These are phyloP conservation scores for Cercospora zeae-maydis DNA, from an alignment of 2,329 filamentous ascomycete genomes.

Conservation along the genomic window DNA sequence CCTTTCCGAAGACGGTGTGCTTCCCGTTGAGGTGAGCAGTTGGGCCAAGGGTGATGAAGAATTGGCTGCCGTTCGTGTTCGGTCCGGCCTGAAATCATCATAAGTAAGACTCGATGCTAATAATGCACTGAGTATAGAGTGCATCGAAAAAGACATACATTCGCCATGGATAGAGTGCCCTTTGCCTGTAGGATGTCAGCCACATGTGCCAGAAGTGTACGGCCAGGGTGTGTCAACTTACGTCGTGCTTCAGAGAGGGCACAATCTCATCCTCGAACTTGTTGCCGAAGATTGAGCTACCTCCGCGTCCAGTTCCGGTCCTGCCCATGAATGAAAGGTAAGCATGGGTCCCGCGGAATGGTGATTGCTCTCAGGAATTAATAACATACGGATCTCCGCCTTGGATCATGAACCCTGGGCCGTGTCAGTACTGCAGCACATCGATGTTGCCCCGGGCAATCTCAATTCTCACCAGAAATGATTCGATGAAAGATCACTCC, in stretches of 20 bases:
- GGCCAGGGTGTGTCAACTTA: conserved; percentile 26
- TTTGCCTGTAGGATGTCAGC: conserved; percentile 39
- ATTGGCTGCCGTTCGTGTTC: conserved; percentile 90
- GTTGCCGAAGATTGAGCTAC: conserved; percentile 74
- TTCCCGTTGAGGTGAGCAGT: conserved; percentile 87
- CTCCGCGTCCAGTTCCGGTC: conserved; percentile 54
- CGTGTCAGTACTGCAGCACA: neutral
- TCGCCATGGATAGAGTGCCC: conserved; percentile 89
- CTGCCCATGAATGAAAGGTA: neutral
- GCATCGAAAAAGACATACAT: conserved; percentile 40
- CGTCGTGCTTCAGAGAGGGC: conserved; percentile 65
- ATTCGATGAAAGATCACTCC: conserved; percentile 38
- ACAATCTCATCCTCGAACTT: conserved; percentile 95
- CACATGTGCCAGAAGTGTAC: neutral
- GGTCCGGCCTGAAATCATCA: conserved; percentile 58
- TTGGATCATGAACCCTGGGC: conserved; percentile 90
- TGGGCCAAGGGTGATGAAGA: conserved; percentile 80
- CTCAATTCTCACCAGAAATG: conserved; percentile 47
- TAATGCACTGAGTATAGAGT: no score
- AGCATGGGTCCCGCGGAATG: neutral
- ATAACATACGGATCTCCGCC: conserved; percentile 40
- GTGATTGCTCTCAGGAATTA: neutral
- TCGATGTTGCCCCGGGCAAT: no score
- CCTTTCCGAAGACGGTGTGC: conserved; percentile 92
- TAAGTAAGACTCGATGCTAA: neutral